Evolutionary conservation across 2,329 filamentous ascomycete genomes (phyloP).

Genomic region (Davidsoniella eucalypti): DNA sequence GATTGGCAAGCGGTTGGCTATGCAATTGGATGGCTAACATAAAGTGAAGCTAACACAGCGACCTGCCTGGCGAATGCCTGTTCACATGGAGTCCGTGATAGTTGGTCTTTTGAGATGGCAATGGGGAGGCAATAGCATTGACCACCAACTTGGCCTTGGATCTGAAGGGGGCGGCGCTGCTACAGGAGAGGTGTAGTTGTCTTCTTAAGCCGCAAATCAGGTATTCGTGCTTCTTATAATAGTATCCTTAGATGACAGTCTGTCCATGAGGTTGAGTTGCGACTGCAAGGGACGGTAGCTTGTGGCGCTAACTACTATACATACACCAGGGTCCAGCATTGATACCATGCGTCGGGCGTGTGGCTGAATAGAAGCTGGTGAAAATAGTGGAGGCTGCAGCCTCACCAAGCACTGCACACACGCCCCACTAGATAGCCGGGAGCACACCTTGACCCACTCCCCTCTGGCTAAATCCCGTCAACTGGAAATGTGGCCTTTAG

Average conservation of each 20-base stretch:
- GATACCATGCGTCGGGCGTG: no score
- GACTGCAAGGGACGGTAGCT: slow-evolving; percentile 4
- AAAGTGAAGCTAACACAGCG: no score
- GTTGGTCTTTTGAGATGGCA: no score
- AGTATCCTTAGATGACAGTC: not conserved
- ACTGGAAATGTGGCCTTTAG: slow-evolving; percentile 33
- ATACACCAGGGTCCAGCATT: no score
- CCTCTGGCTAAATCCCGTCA: slow-evolving; percentile 8
- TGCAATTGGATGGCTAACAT: no score
- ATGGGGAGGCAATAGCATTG: no score
- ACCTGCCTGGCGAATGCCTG: no score
- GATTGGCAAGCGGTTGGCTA: not conserved
- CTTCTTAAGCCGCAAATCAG: not conserved
- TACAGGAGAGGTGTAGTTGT: not conserved
- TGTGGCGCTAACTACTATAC: not conserved
- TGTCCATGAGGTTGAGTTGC: slow-evolving; percentile 2
- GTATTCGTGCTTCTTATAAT: not conserved
- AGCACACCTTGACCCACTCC: not conserved
- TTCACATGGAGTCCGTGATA: no score
- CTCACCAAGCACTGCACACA: not conserved
- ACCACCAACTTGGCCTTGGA: no score
- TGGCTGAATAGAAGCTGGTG: no score
- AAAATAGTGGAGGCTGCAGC: not conserved
- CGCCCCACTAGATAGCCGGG: not conserved
- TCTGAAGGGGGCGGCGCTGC: no score